phyloP scores from a whole-genome alignment of 352 stramenopile genomes.

The Phytophthora uliginosa region DNA sequence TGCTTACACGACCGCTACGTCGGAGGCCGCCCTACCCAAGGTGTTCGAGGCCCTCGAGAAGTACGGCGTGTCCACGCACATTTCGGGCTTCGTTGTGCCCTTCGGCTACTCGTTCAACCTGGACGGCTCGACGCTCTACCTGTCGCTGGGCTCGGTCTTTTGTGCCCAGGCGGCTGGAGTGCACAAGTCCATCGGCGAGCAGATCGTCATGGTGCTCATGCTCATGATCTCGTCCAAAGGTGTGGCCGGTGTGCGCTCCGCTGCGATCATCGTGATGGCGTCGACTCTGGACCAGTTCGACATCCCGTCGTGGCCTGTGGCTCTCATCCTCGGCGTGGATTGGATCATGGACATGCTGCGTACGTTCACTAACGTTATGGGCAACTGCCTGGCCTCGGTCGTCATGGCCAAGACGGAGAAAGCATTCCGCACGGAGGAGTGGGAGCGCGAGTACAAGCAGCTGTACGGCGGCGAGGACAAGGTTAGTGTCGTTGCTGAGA shows the following conservation, averaged over 20 bases:
- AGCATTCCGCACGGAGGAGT: constrained; percentile 55
- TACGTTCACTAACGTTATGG: constrained; percentile 54
- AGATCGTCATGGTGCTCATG: constrained; percentile 59
- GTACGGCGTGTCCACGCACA: constrained; percentile 51
- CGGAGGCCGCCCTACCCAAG: constrained; percentile 54
- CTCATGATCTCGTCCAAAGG: constrained; percentile 56
- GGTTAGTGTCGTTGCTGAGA: constrained; percentile 5
- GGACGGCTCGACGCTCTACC: constrained; percentile 49
- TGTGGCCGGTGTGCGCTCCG: constrained; percentile 47
- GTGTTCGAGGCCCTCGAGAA: constrained; percentile 52
- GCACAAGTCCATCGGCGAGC: constrained; percentile 50
- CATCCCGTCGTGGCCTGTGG: constrained; percentile 55
- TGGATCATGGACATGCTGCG: constrained; percentile 60
- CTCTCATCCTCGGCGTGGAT: constrained; percentile 49
- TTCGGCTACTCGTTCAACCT: constrained; percentile 69
- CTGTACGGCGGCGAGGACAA: constrained; percentile 1
- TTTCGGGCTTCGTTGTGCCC: constrained; percentile 51
- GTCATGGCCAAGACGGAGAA: constrained; percentile 61
- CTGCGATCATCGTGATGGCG: constrained; percentile 43
- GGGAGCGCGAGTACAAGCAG: constrained; percentile 29
- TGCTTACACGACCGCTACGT: constrained; percentile 57
- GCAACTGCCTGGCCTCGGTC: constrained; percentile 51
- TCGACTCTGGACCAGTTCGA: constrained; percentile 48
- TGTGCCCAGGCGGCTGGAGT: constrained; percentile 52
- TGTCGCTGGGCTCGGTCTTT: constrained; percentile 50